Evolutionary conservation across 1,139 yeast species (phyloP).

Genomic region (Meyerozyma guilliermondii): DNA sequence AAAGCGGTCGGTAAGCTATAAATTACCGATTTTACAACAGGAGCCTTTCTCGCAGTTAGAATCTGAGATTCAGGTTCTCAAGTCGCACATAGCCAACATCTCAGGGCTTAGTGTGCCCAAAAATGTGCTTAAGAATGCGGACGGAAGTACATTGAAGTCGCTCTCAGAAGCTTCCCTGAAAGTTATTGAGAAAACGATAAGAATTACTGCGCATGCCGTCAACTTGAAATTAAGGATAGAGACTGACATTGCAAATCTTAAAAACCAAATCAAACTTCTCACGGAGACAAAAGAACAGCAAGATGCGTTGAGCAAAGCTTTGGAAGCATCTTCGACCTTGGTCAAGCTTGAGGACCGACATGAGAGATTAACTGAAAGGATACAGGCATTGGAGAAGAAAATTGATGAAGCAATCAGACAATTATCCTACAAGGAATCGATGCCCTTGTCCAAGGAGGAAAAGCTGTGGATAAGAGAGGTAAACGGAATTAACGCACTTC

Average conservation of each 20-base stretch:
- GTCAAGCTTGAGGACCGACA: slow-evolving; percentile 16
- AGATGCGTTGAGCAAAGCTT: background rate
- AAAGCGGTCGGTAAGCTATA: background rate
- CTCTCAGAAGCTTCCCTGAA: background rate
- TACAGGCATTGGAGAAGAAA: slow-evolving; percentile 17
- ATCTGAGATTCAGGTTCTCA: background rate
- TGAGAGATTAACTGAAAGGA: slow-evolving; percentile 15
- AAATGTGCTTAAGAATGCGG: background rate
- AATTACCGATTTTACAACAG: background rate
- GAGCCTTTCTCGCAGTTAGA: background rate
- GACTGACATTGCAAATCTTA: slow-evolving; percentile 19
- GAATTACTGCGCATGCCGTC: slow-evolving; percentile 16
- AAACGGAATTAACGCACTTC: slow-evolving; percentile 17
- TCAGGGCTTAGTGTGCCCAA: background rate
- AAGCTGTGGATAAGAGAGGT: slow-evolving; percentile 34
- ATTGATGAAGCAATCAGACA: slow-evolving; percentile 20
- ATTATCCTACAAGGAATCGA: slow-evolving; percentile 14
- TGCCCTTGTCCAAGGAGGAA: slow-evolving; percentile 35
- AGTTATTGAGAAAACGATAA: background rate
- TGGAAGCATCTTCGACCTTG: slow-evolving; percentile 4
- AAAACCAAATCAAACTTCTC: slow-evolving; percentile 18
- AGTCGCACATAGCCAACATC: background rate
- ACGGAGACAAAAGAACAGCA: slow-evolving; percentile 6
- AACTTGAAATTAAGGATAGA: slow-evolving; percentile 20
- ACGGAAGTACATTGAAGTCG: background rate